Evolutionary conservation across 179 eudicot species (phyloP).

Genomic region (Gypsophila paniculata): DNA sequence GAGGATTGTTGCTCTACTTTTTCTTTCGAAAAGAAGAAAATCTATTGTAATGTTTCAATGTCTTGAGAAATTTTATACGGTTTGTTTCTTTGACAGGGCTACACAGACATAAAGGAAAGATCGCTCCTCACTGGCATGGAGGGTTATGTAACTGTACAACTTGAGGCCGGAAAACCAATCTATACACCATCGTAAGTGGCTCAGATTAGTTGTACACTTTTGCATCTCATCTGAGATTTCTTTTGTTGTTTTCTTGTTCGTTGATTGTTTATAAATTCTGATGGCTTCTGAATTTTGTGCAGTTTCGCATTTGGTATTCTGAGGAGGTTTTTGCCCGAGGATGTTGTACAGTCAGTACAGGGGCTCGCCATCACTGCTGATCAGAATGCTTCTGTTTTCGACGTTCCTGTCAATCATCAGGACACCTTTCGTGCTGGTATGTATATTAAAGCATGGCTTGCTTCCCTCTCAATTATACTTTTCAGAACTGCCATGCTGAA

Average conservation of each 20-base stretch:
- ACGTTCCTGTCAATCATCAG: slow-evolving; percentile 59
- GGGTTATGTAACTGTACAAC: slow-evolving; percentile 61
- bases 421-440: slow-evolving; percentile 66
- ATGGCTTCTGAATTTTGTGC: not conserved
- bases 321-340: slow-evolving; percentile 72
- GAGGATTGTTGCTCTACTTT: too few species aligned
- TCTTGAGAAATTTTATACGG: not conserved
- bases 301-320: slow-evolving; percentile 67
- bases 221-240: not conserved
- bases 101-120: slow-evolving; percentile 69
- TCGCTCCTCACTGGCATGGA: slow-evolving; percentile 84
- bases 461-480: not conserved
- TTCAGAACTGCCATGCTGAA: not conserved
- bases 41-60: not conserved
- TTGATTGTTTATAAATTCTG: not conserved
- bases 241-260: not conserved
- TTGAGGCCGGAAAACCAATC: slow-evolving; percentile 68
- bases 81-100: slow-evolving; percentile 50
- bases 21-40: not conserved
- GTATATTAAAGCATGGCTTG: not conserved
- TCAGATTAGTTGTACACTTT: not conserved
- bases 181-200: slow-evolving; percentile 71
- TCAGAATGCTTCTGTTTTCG: slow-evolving; percentile 73
- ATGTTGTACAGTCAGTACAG: slow-evolving; percentile 58
- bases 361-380: slow-evolving; percentile 74